A percentile compares a stretch with the other conserved stretches of the same genome.
Conservation (phyloP, 1,284 basidiomycete genomes). For the Blastosporella zonata region DNA sequence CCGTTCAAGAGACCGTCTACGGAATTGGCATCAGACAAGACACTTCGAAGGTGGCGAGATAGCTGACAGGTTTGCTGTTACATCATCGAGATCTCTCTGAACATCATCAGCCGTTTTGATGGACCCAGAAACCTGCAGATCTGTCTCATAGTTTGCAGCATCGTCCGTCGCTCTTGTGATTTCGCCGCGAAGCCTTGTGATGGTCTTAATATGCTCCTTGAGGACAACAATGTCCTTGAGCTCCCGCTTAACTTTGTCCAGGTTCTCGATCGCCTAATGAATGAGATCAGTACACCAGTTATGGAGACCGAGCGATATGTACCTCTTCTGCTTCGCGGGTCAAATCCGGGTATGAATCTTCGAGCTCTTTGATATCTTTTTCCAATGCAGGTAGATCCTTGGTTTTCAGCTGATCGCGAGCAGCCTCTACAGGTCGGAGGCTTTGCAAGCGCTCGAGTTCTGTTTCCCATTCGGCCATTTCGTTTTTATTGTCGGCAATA, state of each 20-base stretch:
- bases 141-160: conserved; percentile 63
- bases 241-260: conserved; percentile 48
- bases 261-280: conserved; percentile 43
- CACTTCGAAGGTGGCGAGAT: neutral
- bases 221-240: conserved; percentile 63
- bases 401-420: conserved; percentile 51
- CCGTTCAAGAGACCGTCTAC: conserved; percentile 67
- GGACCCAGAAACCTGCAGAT: conserved; percentile 70
- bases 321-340: conserved; percentile 60
- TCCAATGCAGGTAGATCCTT: conserved; percentile 70
- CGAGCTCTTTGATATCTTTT: conserved; percentile 57
- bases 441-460: conserved; percentile 59
- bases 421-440: conserved; percentile 53
- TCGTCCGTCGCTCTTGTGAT: conserved; percentile 64
- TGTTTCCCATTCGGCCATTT: conserved; percentile 59
- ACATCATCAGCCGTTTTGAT: conserved; percentile 84
- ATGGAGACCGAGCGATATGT: conserved; percentile 11
- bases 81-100: conserved; percentile 66
- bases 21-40: conserved; percentile 3
- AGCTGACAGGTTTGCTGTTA: conserved; percentile 68
- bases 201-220: conserved; percentile 61
- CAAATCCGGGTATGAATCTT: conserved; percentile 49
- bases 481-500: conserved; percentile 39
- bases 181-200: conserved; percentile 66
- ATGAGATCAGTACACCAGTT: conserved; percentile 7